phyloP scores from a whole-genome alignment of 2,329 filamentous ascomycete genomes.

The Simplicillium sp. region DNA sequence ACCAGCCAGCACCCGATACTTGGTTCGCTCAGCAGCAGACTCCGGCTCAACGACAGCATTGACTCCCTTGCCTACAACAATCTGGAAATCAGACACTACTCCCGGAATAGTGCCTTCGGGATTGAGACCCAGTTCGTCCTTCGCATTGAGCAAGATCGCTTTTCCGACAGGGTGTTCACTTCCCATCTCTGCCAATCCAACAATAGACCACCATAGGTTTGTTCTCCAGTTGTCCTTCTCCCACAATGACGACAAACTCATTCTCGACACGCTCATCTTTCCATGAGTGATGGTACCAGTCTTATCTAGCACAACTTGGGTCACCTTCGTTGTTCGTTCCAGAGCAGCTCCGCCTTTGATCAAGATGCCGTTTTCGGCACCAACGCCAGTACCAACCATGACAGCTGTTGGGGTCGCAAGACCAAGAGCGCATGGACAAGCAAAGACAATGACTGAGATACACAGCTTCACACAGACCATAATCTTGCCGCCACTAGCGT shows the following conservation, averaged over 20 bases:
- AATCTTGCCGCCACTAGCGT: conserved; percentile 75
- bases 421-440: conserved; percentile 93
- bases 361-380: conserved; percentile 91
- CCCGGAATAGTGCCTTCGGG: conserved; percentile 70
- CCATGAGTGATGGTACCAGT: conserved; percentile 91
- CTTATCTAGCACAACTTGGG: conserved; percentile 88
- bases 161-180: conserved; percentile 95
- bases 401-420: conserved; percentile 93
- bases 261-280: conserved; percentile 83
- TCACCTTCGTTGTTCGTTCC: conserved; percentile 83
- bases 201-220: conserved; percentile 87
- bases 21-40: conserved; percentile 53
- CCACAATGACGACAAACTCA: conserved; percentile 61
- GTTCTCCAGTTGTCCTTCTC: conserved; percentile 55
- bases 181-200: conserved; percentile 90
- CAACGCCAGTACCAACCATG: conserved; percentile 97
- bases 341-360: conserved; percentile 92
- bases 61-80: conserved; percentile 76
- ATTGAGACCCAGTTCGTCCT: conserved; percentile 62
- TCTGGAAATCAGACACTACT: conserved; percentile 75
- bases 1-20: conserved; percentile 75
- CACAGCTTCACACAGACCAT: conserved; percentile 98
- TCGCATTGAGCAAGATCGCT: conserved; percentile 70
- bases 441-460: conserved; percentile 97
- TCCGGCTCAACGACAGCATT: conserved; percentile 73